Conservation (phyloP, 2,329 filamentous ascomycete species). For the Fusarium sp. region DNA sequence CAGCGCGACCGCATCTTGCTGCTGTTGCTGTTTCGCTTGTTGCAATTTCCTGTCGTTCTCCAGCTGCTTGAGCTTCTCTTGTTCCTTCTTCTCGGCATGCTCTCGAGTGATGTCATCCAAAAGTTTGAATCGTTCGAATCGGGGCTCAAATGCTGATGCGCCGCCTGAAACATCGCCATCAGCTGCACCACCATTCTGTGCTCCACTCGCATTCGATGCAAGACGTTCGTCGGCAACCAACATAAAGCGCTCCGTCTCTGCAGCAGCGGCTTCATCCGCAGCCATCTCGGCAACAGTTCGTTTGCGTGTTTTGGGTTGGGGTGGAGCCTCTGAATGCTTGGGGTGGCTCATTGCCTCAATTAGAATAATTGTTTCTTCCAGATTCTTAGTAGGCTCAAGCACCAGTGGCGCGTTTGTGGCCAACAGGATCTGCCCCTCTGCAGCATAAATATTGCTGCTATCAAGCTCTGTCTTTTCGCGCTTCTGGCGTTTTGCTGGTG, state of each 20-base stretch:
- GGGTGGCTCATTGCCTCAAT: constrained; percentile 79
- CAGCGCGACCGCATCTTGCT: constrained; percentile 56
- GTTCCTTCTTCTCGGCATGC: constrained; percentile 78
- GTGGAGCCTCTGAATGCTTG: constrained; percentile 78
- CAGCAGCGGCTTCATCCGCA: constrained; percentile 90
- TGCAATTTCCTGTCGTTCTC: constrained; percentile 66
- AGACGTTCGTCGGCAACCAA: constrained; percentile 88
- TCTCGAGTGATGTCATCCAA: constrained; percentile 84
- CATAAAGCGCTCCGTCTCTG: constrained; percentile 91
- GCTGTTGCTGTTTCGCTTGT: constrained; percentile 54
- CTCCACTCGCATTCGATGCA: constrained; percentile 66
- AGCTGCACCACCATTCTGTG: constrained; percentile 65
- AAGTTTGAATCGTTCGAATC: constrained; percentile 91
- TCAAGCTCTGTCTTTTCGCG: constrained; percentile 80
- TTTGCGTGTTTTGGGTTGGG: constrained; percentile 88
- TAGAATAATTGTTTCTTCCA: constrained; percentile 75
- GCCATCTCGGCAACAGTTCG: constrained; percentile 94
- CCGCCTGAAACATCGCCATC: constrained; percentile 78
- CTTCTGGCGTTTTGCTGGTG: constrained; percentile 74
- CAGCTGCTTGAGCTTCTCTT: constrained; percentile 75
- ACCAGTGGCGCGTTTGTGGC: constrained; percentile 79
- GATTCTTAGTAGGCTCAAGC: constrained; percentile 77
- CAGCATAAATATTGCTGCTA: constrained; percentile 74
- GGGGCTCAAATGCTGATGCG: constrained; percentile 79
- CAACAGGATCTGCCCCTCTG: constrained; percentile 79